A percentile compares a stretch with the other conserved stretches of the same genome.
phyloP scores from a whole-genome alignment of 768 basidiomycete species.

The Fibroporia radiculosa region DNA sequence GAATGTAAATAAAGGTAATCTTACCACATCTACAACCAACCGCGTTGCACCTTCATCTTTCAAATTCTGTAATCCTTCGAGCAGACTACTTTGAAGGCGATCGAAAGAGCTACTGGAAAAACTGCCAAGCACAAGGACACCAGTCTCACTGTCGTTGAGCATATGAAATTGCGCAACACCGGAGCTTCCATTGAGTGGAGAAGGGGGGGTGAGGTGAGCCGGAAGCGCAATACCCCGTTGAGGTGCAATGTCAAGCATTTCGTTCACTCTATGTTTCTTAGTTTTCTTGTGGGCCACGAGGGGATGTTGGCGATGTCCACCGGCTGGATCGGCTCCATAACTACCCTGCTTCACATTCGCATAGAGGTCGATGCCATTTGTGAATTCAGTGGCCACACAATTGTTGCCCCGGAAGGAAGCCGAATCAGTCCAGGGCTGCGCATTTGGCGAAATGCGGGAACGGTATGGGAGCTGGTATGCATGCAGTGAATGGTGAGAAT shows the following conservation, averaged over 20 bases:
- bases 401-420: slow-evolving; percentile 45
- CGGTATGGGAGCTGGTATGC: slow-evolving; percentile 45
- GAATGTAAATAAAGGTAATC: slow-evolving; percentile 4
- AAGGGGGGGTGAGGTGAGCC: slow-evolving; percentile 26
- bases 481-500: slow-evolving; percentile 20
- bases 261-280: slow-evolving; percentile 35
- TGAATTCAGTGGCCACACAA: slow-evolving; percentile 38
- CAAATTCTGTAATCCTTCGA: slow-evolving; percentile 39
- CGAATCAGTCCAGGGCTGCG: slow-evolving; percentile 40
- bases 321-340: slow-evolving; percentile 5
- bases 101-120: slow-evolving; percentile 41
- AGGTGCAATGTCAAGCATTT: slow-evolving; percentile 39
- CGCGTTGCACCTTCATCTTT: slow-evolving; percentile 40
- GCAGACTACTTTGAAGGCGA: slow-evolving; percentile 33
- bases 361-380: slow-evolving; percentile 35
- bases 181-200: slow-evolving; percentile 35
- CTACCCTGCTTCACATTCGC: background rate
- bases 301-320: slow-evolving; percentile 11
- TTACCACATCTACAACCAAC: slow-evolving; percentile 48
- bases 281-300: slow-evolving; percentile 11
- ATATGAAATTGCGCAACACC: slow-evolving; percentile 49
- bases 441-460: slow-evolving; percentile 39
- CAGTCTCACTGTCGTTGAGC: slow-evolving; percentile 43
- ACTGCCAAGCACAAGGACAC: slow-evolving; percentile 50
- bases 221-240: slow-evolving; percentile 33